Evolutionary conservation across 2,329 filamentous ascomycete species (phyloP), one percentile per base, ranked within the genome.

Genomic region (Alternaria viburni): DNA sequence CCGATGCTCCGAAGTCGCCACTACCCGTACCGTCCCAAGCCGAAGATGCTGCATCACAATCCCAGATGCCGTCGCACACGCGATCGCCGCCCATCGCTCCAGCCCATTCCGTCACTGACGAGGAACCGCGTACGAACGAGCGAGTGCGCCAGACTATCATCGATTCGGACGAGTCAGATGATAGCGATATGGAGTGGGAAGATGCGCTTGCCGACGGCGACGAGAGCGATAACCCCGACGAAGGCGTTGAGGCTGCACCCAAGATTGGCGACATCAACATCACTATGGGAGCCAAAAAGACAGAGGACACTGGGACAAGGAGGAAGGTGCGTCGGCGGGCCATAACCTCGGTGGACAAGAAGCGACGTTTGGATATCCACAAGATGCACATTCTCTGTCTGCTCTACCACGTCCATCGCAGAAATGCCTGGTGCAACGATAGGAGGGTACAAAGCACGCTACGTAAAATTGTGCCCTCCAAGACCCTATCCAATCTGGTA

Each of bases 391-490:
- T 98, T 0, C 82, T 97, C 13, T 97, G 93, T 76, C 84, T 99
- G 2, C 80, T 99, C 15, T 88, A 89, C 10, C 93, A 98, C 78
- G 86, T 90, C 15, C 87, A 91, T 68, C 84, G 88, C 61, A 89
- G 94, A 59, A 99, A 98, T 75, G 83, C 87, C 58, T 97, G 95
- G 93, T 97, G 94, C 81, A 97, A 97, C 73, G 90, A 95, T 74
- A 72, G 82, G 13, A 81, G 86, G 60, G 87, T 92, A 9, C 93
- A 97, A 75, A 85, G 83, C 68, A 69, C 68, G 11, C 49, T 81
- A 23, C 74, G 74, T 25, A 79, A 85, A 44, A 83, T 94, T 41
- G 78, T 97, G 6, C 85, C 87, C 1, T 86, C 88, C 30, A 91
- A 91, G 71, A 89, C 87, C 28, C 78, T 91, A 26, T 84, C 83